phyloP scores from a whole-genome alignment of 768 basidiomycete genomes.

The Boletus subparvulus region DNA sequence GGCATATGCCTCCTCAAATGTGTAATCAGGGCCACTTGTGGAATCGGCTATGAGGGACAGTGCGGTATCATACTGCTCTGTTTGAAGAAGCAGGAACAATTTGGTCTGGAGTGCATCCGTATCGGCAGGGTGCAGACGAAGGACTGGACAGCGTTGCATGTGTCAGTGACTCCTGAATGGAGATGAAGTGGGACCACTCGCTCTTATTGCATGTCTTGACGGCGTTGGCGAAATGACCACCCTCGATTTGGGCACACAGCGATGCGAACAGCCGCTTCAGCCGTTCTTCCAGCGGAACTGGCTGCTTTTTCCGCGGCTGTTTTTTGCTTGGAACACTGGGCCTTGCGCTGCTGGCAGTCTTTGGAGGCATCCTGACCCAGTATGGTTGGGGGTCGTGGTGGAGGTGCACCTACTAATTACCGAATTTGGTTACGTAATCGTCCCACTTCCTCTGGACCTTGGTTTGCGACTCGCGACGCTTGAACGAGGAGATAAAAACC shows the following conservation, averaged over 20 bases:
- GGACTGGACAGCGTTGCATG: constrained; percentile 47
- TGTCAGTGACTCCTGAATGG: constrained; percentile 22
- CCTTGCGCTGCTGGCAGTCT: constrained; percentile 6
- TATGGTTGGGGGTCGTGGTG: background rate
- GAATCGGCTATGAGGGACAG: constrained; percentile 51
- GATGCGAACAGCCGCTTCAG: constrained; percentile 70
- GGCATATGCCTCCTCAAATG: constrained; percentile 78
- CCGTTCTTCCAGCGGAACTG: constrained; percentile 24
- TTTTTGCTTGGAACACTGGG: constrained; percentile 3
- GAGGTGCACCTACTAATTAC: constrained; percentile 23
- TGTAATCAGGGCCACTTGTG: constrained; percentile 18
- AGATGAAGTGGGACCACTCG: constrained; percentile 38
- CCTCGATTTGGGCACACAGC: constrained; percentile 84
- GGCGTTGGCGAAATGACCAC: constrained; percentile 82
- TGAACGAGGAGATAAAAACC: constrained; percentile 18
- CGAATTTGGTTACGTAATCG: constrained; percentile 22
- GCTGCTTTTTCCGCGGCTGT: constrained; percentile 21
- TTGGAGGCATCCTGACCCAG: constrained; percentile 23
- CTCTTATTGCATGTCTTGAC: constrained; percentile 93
- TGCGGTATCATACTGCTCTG: constrained; percentile 75
- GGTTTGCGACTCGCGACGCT: background rate
- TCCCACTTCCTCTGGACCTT: background rate
- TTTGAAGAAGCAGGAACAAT: constrained; percentile 84
- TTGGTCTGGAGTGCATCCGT: constrained; percentile 78
- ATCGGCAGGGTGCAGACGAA: constrained; percentile 64